Evolutionary conservation across 2,329 filamentous ascomycete species (phyloP).

Genomic region (Calycina herbarum): DNA sequence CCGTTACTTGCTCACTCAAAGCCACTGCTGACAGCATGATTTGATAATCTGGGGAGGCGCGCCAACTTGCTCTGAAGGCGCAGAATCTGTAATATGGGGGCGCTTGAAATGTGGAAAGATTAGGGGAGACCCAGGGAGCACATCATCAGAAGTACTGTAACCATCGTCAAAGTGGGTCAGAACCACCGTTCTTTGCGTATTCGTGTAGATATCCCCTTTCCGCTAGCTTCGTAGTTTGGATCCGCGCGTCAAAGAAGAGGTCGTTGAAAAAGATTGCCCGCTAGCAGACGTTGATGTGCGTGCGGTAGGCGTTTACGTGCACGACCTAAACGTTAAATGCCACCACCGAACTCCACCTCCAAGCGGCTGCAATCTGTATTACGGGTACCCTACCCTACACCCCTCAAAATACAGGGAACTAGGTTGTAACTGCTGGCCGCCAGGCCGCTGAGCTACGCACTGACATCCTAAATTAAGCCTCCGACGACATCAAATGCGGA

Average conservation of each 20-base stretch:
- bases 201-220: not conserved
- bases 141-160: not conserved
- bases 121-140: not conserved
- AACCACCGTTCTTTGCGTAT: not conserved
- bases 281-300: not conserved
- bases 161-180: not conserved
- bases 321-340: constrained; percentile 10
- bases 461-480: constrained; percentile 18
- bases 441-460: constrained; percentile 9
- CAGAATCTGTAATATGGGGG: not conserved
- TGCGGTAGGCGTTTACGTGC: constrained; percentile 6
- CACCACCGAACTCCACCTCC: not conserved
- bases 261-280: constrained; percentile 7
- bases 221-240: constrained; percentile 3
- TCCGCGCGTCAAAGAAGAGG: constrained; percentile 4
- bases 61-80: not conserved
- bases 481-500: constrained; percentile 17
- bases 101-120: constrained; percentile 3
- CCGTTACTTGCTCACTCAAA: not conserved
- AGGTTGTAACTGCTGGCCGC: constrained; percentile 19
- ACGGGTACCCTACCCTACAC: not conserved
- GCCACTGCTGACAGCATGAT: constrained; percentile 2
- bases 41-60: not conserved
- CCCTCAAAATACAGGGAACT: constrained; percentile 15
- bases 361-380: constrained; percentile 5